Evolutionary conservation across 2,329 filamentous ascomycete species (phyloP).

Genomic region (Parastagonospora avenae): DNA sequence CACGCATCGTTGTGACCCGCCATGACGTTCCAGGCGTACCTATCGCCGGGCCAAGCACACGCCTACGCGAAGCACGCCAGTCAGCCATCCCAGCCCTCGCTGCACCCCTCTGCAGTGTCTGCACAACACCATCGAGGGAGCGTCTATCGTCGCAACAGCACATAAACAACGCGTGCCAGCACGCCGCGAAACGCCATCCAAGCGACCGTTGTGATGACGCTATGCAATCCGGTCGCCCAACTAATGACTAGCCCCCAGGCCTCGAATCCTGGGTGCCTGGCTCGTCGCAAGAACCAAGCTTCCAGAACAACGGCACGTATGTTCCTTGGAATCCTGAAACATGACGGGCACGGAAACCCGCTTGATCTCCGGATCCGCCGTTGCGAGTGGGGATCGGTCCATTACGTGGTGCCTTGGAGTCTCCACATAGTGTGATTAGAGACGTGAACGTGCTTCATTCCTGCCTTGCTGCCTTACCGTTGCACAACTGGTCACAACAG

Average conservation of each 20-base stretch:
- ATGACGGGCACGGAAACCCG: neutral
- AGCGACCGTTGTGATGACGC: constrained; percentile 12
- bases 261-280: neutral
- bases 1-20: constrained; percentile 23
- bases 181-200: constrained; percentile 8
- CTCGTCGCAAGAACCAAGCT: constrained; percentile 11
- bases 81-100: constrained; percentile 18
- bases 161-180: constrained; percentile 9
- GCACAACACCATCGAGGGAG: constrained; percentile 5
- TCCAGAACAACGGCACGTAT: constrained; percentile 16
- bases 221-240: constrained; percentile 20
- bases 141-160: constrained; percentile 1
- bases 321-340: constrained; percentile 9
- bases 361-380: neutral
- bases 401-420: neutral
- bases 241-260: neutral
- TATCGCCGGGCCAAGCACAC: constrained; percentile 23
- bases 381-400: neutral
- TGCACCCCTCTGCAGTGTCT: constrained; percentile 14
- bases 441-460: too few species aligned
- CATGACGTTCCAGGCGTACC: constrained; percentile 30
- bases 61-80: constrained; percentile 22
- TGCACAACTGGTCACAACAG: too few species aligned
- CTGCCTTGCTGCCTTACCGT: too few species aligned
- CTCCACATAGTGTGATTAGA: neutral